Base-by-base conservation (phyloP, 495 filamentous ascomycete species). In the Evansstolkia leycettana region DNA sequence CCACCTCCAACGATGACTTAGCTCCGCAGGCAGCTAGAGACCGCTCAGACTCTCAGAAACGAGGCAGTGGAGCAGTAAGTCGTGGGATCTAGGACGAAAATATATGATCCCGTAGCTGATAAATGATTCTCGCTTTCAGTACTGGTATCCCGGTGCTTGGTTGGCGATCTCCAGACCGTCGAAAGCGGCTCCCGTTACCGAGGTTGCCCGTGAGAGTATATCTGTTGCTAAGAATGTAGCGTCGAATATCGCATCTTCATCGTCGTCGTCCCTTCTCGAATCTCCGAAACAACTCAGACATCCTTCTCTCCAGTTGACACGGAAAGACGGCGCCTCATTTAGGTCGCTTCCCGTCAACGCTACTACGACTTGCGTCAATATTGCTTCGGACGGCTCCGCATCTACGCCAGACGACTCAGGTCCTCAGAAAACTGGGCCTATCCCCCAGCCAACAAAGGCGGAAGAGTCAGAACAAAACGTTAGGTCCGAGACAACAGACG, bases 181-280 rank as follows among this genome's bases (percentile, higher is more conserved):
- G 25, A 88, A 88, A 54, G 78, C 82, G 17, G 64, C 69, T 25
- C 70, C 82, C 31, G 77, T 82, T 34, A 85, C 76, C 32, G 72
- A 82, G 57, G 72, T 85, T 52, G 81, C 78, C 37, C 77, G 76
- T 52, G 81, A 88, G 60, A 83, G 76, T 34, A 83, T 86, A 23
- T 68, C 78, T 36, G 80, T 71, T 43, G 58, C 70, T 37, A 53
- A 64, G 43, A 55, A 65, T 52, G 55, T 55, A 48, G 55, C 56
- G 41, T 59, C 64, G 38, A 56, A 65, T 48, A 26, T 54, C 17
- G 42, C 33, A 11, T 12, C 55, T 5, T 55, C 58, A 17, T 47
- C 48, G 24, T 55, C 62, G 16, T 47, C 49, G 24, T 52, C 53
- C 37, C 45, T 52, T 6, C 45, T 57, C 20, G 45, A 55, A 27